Percentiles rank a stretch among this genome's conserved stretches.
Conservation (phyloP, 306 rosid genomes). For the Lathyrus oleraceus region DNA sequence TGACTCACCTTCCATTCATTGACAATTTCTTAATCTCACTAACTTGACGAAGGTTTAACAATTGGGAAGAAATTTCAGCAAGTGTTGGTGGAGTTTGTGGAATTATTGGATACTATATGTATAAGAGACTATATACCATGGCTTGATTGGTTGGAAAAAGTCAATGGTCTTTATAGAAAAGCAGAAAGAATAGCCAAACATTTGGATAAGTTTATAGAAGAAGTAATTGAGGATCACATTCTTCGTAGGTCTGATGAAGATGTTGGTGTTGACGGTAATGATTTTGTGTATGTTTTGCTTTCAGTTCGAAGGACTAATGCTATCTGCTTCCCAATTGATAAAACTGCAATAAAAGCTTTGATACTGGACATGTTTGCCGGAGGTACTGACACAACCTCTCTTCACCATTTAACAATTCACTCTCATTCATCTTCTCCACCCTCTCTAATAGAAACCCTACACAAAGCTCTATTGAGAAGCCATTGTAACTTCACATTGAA, state of each 20-base stretch:
- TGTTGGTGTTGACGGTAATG: background rate
- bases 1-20: no score
- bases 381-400: no score
- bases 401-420: no score
- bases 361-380: no score
- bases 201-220: constrained; percentile 18
- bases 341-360: constrained; percentile 28
- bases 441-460: no score
- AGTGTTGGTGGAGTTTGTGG: constrained; percentile 1
- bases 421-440: no score
- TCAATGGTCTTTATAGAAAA: background rate
- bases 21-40: no score
- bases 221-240: constrained; percentile 10
- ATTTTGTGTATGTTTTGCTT: constrained; percentile 34
- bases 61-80: constrained; percentile 16
- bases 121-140: constrained; percentile 19
- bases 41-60: no score
- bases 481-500: no score
- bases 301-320: background rate
- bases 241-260: background rate
- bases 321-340: constrained; percentile 20
- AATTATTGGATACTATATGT: background rate
- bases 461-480: no score
- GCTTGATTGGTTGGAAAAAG: constrained; percentile 16
- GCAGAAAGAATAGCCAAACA: constrained; percentile 14